A percentile compares a stretch with the other conserved stretches of the same genome.
Evolutionary conservation across 108 stramenopile genomes (phyloP).

Genomic region (Nitzschia sp.): DNA sequence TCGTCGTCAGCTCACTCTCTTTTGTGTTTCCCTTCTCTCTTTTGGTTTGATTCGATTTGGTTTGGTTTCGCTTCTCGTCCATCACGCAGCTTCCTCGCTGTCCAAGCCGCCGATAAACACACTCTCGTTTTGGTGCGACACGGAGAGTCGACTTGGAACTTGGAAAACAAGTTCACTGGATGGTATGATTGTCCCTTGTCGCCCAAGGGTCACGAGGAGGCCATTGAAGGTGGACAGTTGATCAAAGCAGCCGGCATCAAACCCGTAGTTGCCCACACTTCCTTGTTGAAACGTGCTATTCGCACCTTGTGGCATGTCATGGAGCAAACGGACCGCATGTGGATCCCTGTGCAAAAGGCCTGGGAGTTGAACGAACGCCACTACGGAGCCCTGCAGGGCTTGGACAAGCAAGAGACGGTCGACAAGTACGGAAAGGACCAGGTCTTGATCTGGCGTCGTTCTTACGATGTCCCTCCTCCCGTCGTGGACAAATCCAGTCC

Average conservation of each 20-base stretch:
- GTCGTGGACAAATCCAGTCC: slow-evolving; percentile 58
- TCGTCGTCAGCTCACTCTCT: background rate
- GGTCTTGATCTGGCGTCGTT: slow-evolving; percentile 86
- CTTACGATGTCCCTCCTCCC: slow-evolving; percentile 92
- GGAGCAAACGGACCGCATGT: slow-evolving; percentile 84
- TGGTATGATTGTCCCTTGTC: slow-evolving; percentile 95
- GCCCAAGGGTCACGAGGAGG: slow-evolving; percentile 92
- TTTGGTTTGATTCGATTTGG: background rate
- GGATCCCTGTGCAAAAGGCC: slow-evolving; percentile 72
- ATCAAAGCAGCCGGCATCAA: slow-evolving; percentile 66
- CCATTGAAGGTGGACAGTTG: slow-evolving; percentile 70
- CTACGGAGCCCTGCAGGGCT: slow-evolving; percentile 85
- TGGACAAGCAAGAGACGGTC: slow-evolving; percentile 95
- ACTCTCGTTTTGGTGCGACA: slow-evolving; percentile 87
- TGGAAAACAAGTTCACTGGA: slow-evolving; percentile 96
- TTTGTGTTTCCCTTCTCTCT: background rate
- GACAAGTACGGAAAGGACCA: slow-evolving; percentile 93
- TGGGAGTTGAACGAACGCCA: slow-evolving; percentile 94
- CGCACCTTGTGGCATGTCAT: slow-evolving; percentile 84
- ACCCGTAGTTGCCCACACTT: slow-evolving; percentile 86
- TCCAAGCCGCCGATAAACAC: slow-evolving; percentile 44
- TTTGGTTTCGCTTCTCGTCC: background rate
- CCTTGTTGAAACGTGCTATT: slow-evolving; percentile 85
- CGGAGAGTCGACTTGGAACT: slow-evolving; percentile 97
- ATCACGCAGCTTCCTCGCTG: slow-evolving; percentile 29